Conservation (phyloP, 441 rosid genomes). For the Hura crepitans region DNA sequence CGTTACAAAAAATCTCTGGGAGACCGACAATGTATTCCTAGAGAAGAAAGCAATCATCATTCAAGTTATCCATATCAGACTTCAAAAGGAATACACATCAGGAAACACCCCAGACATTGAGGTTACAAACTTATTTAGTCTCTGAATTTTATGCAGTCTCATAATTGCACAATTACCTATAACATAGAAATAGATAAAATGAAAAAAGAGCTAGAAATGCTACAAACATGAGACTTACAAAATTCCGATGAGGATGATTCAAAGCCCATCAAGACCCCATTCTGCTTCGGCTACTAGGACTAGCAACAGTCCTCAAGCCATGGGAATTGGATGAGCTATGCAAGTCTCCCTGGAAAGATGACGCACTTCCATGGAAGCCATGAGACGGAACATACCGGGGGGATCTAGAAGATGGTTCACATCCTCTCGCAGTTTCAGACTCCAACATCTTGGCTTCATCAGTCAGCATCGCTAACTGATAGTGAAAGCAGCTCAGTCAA, state of each 20-base stretch:
- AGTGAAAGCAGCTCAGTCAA: conserved; percentile 1
- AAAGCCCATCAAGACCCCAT: conserved; percentile 27
- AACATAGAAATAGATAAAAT: background rate
- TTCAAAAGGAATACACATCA: background rate
- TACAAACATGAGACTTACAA: conserved; percentile 21
- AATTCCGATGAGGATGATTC: conserved; percentile 17
- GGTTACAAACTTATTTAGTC: background rate
- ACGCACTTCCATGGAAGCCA: conserved; percentile 35
- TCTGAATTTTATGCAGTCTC: background rate
- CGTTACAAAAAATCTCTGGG: background rate
- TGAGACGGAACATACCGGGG: conserved; percentile 30
- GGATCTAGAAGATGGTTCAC: conserved; percentile 38
- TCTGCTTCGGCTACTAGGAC: conserved; percentile 51
- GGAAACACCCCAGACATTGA: background rate
- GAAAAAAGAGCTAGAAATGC: background rate
- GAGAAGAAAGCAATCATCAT: background rate
- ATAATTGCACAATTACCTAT: background rate
- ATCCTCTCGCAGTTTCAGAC: conserved; percentile 39
- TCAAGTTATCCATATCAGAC: background rate
- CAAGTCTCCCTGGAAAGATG: conserved; percentile 31
- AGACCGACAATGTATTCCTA: conserved; percentile 6
- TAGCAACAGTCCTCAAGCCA: conserved; percentile 30
- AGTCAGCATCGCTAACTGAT: conserved; percentile 52
- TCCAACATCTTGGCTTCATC: conserved; percentile 63
- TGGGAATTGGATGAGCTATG: conserved; percentile 30